Base-by-base conservation (phyloP, 345 rosid species). In the Eucalyptus tenuipes region DNA sequence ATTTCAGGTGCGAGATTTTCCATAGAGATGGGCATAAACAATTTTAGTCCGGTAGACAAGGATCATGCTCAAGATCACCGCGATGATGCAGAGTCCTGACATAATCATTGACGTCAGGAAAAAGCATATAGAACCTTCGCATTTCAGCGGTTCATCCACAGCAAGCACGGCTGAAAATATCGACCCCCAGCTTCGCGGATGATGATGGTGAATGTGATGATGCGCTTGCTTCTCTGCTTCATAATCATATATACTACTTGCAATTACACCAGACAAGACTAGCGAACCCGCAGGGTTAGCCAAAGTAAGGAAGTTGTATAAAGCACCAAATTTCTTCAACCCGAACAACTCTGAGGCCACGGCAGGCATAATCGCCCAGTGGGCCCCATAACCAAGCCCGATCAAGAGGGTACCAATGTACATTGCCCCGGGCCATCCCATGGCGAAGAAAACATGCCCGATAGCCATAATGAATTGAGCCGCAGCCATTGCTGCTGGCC, bases 321-420 rank as follows among this genome's bases (percentile, higher is more conserved):
- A 87, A 47, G 97, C 98, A 82, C 99, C 99, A 29, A 98, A 96
- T 87, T 98, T 98, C 88, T 98, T 98, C 89, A 98, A 88, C 87
- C 99, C 99, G 86, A 98, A 98, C 90, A 98, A 93, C 95, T 98
- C 99, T 0, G 99, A 98, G 66, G 99, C 99, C 57, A 98, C 93
- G 50, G 99, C 99, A 8, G 99, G 99, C 85, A 98, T 97, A 61
- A 98, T 96, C 33, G 99, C 99, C 99, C 99, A 98, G 64, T 97
- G 99, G n/a, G 99, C 95, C 33, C 99, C 99, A 66, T 98, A 97
- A 59, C 99, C 98, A 7, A 96, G 97, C 29, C 99, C 99, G 33
- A 95, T 96, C 94, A 98, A 86, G 81, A 97, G 92, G 14, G 99
- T 98, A 47, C 99, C 99, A 31, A 96, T 90, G 91, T 98, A 86